Conservation (phyloP, 495 filamentous ascomycete species). For the Apodospora peruviana region DNA sequence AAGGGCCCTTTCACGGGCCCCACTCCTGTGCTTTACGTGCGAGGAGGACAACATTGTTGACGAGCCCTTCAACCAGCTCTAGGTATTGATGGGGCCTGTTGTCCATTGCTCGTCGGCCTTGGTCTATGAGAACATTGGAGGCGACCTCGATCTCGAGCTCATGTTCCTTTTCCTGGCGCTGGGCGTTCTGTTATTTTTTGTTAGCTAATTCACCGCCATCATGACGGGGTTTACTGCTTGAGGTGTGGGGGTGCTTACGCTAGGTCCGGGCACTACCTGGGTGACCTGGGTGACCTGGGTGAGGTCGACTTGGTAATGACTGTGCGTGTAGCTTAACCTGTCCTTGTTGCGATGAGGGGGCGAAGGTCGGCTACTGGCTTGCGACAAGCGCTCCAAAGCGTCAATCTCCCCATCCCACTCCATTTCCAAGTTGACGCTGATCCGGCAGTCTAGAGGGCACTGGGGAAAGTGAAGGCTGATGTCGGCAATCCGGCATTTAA, state of each 20-base stretch:
- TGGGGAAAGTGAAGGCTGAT: conserved; percentile 71
- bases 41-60: conserved; percentile 75
- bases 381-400: conserved; percentile 38
- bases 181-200: conserved; percentile 21
- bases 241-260: conserved; percentile 42
- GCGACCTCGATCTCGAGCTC: conserved; percentile 86
- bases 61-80: conserved; percentile 69
- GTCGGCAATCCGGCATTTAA: conserved; percentile 84
- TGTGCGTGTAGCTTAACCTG: conserved; percentile 79
- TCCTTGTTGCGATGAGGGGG: conserved; percentile 65
- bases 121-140: conserved; percentile 58
- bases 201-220: not conserved
- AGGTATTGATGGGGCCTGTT: conserved; percentile 63
- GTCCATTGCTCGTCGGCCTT: conserved; percentile 55
- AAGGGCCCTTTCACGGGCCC: too few species aligned
- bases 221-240: not conserved
- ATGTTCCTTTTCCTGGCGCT: conserved; percentile 63
- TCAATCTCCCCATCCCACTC: conserved; percentile 65
- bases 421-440: conserved; percentile 89
- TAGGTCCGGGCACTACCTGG: conserved; percentile 18
- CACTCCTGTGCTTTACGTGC: conserved; percentile 50
- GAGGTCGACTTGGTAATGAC: conserved; percentile 80
- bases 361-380: not conserved
- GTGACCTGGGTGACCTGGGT: conserved; percentile 76
- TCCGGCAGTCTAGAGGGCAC: conserved; percentile 72